A percentile compares a stretch with the other conserved stretches of the same genome.
These are phyloP conservation scores for Blastomyces parvus DNA, from an alignment of 2,329 filamentous ascomycete species.

Conservation along the genomic window DNA sequence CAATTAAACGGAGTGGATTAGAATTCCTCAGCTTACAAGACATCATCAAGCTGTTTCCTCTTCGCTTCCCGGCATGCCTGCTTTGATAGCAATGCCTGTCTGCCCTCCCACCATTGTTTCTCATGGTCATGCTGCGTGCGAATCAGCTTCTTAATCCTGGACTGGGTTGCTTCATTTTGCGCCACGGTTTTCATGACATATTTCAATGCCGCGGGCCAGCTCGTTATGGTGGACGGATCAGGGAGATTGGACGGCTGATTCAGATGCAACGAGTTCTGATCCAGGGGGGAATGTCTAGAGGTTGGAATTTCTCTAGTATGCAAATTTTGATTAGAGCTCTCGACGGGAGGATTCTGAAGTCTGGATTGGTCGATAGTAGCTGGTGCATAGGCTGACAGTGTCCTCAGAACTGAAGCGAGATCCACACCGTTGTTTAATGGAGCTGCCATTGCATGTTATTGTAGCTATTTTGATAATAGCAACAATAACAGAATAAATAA, in stretches of 20 bases:
- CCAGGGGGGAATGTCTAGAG: background rate
- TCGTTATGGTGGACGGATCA: conserved; percentile 41
- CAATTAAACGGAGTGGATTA: conserved; percentile 3
- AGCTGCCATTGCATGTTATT: conserved; percentile 11
- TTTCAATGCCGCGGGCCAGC: conserved; percentile 43
- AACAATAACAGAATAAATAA: background rate
- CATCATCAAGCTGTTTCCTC: conserved; percentile 45
- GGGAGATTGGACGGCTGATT: background rate
- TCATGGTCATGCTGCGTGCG: conserved; percentile 54
- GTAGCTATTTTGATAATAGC: conserved; percentile 4
- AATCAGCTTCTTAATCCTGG: conserved; percentile 48
- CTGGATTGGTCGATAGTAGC: conserved; percentile 10
- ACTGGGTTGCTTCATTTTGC: conserved; percentile 37
- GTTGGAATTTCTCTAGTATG: conserved; percentile 3
- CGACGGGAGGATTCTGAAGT: background rate
- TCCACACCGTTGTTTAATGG: conserved; percentile 23
- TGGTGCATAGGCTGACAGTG: conserved; percentile 31
- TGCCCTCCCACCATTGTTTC: conserved; percentile 49
- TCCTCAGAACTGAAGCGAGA: conserved; percentile 34
- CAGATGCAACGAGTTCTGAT: background rate
- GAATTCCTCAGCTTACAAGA: conserved; percentile 38
- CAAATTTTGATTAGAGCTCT: conserved; percentile 7
- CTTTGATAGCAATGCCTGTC: conserved; percentile 43
- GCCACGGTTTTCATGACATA: conserved; percentile 43
- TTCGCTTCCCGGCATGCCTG: conserved; percentile 45